Evolutionary conservation across 371 early-diverging fungal species (phyloP).

Genomic region (Nematocida sp.): DNA sequence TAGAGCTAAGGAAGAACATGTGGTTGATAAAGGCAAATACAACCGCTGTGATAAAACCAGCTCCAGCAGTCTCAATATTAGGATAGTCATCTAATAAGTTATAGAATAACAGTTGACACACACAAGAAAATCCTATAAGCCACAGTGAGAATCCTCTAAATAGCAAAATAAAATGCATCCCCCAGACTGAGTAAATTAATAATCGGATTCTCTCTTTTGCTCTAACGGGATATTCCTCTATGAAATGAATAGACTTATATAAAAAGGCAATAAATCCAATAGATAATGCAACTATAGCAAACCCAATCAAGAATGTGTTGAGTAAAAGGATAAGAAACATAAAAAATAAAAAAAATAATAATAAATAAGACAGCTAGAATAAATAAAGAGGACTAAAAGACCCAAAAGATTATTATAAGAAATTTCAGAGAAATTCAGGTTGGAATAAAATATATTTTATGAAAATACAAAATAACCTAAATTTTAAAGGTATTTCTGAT

Average conservation of each 20-base stretch:
- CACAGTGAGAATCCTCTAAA: conserved; percentile 64
- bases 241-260: conserved; percentile 67
- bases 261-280: conserved; percentile 60
- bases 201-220: conserved; percentile 67
- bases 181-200: conserved; percentile 59
- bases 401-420: too few relatives aligned
- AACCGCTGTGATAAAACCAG: conserved; percentile 67
- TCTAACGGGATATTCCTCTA: conserved; percentile 69
- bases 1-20: conserved; percentile 63
- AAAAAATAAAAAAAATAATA: conserved; percentile 39
- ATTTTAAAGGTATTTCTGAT: too few relatives aligned
- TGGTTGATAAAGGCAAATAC: conserved; percentile 69
- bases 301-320: conserved; percentile 58
- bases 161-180: conserved; percentile 62
- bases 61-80: conserved; percentile 63
- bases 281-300: conserved; percentile 58
- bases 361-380: conserved; percentile 5
- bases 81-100: conserved; percentile 68
- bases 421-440: too few relatives aligned
- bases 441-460: too few relatives aligned
- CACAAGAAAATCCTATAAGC: conserved; percentile 62
- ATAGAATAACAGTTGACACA: conserved; percentile 67
- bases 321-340: conserved; percentile 45
- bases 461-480: too few relatives aligned
- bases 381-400: too few relatives aligned